A percentile compares a stretch with the other conserved stretches of the same genome.
phyloP scores from a whole-genome alignment of 305 asterid genomes.

The Solanum hybrid region DNA sequence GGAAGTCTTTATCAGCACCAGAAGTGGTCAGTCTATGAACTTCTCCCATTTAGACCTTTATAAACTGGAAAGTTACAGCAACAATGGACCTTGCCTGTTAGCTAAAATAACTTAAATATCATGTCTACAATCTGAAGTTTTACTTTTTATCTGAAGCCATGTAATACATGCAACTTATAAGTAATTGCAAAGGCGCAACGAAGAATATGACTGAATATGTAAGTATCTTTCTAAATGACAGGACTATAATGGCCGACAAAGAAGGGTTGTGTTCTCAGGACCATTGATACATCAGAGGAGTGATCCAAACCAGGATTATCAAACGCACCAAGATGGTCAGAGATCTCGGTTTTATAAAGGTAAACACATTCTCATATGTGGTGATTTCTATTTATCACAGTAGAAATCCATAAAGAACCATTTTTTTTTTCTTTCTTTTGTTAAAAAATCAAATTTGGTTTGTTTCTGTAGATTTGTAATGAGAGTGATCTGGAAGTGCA shows the following conservation, averaged over 20 bases:
- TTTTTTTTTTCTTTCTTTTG: neutral
- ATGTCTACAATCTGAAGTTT: neutral
- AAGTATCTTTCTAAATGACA: slow-evolving; percentile 8
- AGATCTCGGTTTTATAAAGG: slow-evolving; percentile 73
- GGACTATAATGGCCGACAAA: slow-evolving; percentile 33
- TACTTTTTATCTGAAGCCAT: neutral
- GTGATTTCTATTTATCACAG: neutral
- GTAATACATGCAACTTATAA: neutral
- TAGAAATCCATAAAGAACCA: neutral
- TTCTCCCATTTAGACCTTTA: neutral
- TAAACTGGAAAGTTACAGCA: neutral
- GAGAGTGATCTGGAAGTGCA: neutral
- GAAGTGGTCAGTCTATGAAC: neutral
- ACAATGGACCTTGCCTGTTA: neutral
- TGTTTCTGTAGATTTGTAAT: neutral
- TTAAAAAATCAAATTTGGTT: neutral
- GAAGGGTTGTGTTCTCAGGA: slow-evolving; percentile 40
- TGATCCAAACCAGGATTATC: slow-evolving; percentile 24
- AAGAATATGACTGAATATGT: neutral
- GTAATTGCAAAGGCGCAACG: neutral
- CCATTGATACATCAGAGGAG: slow-evolving; percentile 28
- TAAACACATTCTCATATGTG: slow-evolving; percentile 9
- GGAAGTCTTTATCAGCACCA: neutral
- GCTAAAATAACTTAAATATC: neutral
- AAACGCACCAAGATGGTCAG: slow-evolving; percentile 22